Base-by-base conservation (phyloP, 768 basidiomycete species). In the Agaricus sinodeliciosus region DNA sequence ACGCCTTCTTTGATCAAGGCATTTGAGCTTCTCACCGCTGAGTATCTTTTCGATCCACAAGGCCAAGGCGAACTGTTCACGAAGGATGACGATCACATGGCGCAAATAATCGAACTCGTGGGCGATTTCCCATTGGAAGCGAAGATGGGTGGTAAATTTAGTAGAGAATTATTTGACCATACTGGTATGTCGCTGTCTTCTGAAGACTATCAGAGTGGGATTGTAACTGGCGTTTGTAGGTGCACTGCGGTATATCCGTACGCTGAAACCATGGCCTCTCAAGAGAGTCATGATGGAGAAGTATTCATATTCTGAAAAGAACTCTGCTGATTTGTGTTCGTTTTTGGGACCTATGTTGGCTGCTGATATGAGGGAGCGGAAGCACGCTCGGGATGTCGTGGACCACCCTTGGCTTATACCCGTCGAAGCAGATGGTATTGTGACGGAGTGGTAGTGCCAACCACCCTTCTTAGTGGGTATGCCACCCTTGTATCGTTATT, bases 21-120 rank as follows among this genome's bases (percentile, higher is more conserved):
- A 40, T 96, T 96, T 60, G 94, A 96, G 67, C 76, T 96, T 57
- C 71, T 94, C 55, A 94, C 91, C 0, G 89, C 89, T 18, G 94
- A 95, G 65, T 94, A 86, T 65, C 79, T 96, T 39, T 95, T 96
- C 65, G 93, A 95, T 63, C 90, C 90, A 13, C 87, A 89, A 56
- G 82, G 82, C 25, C 86, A 89, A 67, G 82, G 82, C 22, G 84
- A 85, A 58, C 69, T 88, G 43, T 94, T 91, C 62, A 85, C 82
- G 54, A 94, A 94, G 68, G 93, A 96, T 66, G 93, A 94, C 62
- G 95, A 97, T 65, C 94, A 96, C 60, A 82, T 94, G 79, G 94
- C 94, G 34, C 93, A 94, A 71, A 90, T 95, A 56, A 85, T 94
- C 51, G 94, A 96, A 72, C 74, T 96, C 9, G 70, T 94, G 54